Conservation (phyloP, 2,329 filamentous ascomycete genomes). For the Pseudogymnoascus sp. region DNA sequence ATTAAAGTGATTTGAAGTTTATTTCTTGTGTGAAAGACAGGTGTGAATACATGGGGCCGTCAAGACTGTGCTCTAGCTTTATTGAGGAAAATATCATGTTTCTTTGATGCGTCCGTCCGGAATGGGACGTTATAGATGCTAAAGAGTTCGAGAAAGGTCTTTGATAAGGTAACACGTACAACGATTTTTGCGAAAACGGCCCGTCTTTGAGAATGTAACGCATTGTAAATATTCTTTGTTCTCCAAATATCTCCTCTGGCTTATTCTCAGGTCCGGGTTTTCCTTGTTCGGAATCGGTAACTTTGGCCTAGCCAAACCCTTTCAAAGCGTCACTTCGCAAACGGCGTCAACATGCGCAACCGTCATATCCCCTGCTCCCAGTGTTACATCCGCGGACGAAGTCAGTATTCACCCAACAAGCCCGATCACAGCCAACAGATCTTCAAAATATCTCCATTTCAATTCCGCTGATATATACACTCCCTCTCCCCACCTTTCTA, state of each 20-base stretch:
- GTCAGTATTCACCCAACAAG: background rate
- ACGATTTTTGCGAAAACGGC: background rate
- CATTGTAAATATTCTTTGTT: background rate
- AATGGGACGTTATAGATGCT: background rate
- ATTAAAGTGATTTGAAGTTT: background rate
- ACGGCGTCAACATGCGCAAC: background rate
- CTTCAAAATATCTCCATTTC: background rate
- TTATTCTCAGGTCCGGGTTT: background rate
- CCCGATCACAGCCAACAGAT: background rate
- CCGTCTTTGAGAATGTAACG: background rate
- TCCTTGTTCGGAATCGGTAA: background rate
- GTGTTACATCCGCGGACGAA: background rate
- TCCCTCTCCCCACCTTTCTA: slow-evolving; percentile 14
- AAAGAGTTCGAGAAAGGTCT: background rate
- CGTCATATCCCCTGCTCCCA: background rate
- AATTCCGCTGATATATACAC: slow-evolving; percentile 36
- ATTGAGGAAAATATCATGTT: background rate
- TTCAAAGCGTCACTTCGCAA: background rate
- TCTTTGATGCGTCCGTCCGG: background rate
- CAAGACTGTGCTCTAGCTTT: background rate
- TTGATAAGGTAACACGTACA: background rate
- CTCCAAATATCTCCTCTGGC: background rate
- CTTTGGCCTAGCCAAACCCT: background rate
- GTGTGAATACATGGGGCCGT: background rate
- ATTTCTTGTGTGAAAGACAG: background rate